A percentile compares a stretch with the other conserved stretches of the same genome.
These are phyloP conservation scores for Candida incommunis DNA, from an alignment of 805 yeast genomes.

Conservation along the genomic window DNA sequence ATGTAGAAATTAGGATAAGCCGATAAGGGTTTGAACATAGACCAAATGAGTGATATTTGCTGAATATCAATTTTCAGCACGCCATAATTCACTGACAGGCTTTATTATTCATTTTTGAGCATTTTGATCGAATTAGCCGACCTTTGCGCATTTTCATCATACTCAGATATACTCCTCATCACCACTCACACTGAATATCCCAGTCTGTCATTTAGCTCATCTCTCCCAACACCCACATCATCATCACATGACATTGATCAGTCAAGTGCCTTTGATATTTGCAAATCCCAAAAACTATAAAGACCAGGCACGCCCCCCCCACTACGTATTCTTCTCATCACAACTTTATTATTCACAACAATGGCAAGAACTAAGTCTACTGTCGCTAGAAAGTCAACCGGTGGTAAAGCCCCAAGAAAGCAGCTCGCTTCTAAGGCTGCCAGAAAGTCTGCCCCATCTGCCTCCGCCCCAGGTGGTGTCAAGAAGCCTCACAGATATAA, in stretches of 20 bases:
- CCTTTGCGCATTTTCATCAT: neutral
- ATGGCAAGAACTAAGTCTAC: conserved; percentile 80
- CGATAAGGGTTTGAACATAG: no score
- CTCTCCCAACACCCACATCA: neutral
- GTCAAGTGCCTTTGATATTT: no score
- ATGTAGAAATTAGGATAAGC: no score
- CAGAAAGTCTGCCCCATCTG: conserved; percentile 72
- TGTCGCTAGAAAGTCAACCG: conserved; percentile 71
- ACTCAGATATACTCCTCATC: neutral
- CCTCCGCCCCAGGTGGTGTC: conserved; percentile 68
- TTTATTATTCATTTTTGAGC: no score
- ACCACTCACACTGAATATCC: neutral
- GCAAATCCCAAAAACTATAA: neutral
- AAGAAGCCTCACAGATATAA: conserved; percentile 89
- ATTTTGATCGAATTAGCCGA: no score
- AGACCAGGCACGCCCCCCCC: conserved; percentile 1
- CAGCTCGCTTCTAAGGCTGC: conserved; percentile 86
- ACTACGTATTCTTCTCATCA: neutral
- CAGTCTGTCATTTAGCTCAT: neutral
- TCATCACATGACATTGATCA: neutral
- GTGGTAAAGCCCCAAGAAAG: conserved; percentile 90
- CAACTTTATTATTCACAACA: conserved; percentile 10
- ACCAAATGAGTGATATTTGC: no score
- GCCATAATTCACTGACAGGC: no score
- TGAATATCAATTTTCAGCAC: no score